Conservation (phyloP, 495 filamentous ascomycete species). For the Trichoderma asperelloides region DNA sequence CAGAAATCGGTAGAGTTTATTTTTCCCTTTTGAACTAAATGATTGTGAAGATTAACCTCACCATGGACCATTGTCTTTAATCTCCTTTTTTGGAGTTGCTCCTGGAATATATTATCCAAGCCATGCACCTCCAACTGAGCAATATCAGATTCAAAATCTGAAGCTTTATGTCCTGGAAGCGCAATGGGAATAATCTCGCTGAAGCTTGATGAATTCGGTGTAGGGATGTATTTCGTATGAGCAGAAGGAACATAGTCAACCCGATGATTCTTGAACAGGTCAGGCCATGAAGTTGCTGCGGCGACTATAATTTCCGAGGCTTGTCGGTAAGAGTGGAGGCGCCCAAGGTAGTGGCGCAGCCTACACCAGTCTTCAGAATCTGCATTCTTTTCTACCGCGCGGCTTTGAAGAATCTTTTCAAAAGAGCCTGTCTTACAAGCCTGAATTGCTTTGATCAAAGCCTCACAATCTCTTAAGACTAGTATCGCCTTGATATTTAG, state of each 20-base stretch:
- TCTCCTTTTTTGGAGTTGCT: not conserved
- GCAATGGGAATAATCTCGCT: not conserved
- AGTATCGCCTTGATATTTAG: not conserved
- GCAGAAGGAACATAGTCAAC: not conserved
- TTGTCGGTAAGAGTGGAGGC: constrained; percentile 12
- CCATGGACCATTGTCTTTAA: not conserved
- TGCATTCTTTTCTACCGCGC: not conserved
- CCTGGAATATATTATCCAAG: not conserved
- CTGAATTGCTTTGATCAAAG: not conserved
- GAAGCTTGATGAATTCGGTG: not conserved
- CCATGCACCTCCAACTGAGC: not conserved
- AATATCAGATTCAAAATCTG: not conserved
- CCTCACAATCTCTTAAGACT: not conserved
- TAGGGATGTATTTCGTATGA: not conserved
- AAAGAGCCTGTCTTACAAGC: not conserved
- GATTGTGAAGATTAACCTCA: constrained; percentile 7
- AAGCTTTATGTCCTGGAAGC: not conserved
- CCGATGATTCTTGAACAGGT: constrained; percentile 11
- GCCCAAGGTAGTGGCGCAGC: constrained; percentile 10
- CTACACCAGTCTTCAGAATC: constrained; percentile 12
- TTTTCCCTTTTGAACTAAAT: not conserved
- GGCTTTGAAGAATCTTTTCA: not conserved
- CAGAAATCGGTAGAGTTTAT: constrained; percentile 11
- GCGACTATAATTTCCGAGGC: constrained; percentile 10
- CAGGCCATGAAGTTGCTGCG: constrained; percentile 12